phyloP scores from a whole-genome alignment of 1,284 basidiomycete genomes.

The Melampsora larici-populina region DNA sequence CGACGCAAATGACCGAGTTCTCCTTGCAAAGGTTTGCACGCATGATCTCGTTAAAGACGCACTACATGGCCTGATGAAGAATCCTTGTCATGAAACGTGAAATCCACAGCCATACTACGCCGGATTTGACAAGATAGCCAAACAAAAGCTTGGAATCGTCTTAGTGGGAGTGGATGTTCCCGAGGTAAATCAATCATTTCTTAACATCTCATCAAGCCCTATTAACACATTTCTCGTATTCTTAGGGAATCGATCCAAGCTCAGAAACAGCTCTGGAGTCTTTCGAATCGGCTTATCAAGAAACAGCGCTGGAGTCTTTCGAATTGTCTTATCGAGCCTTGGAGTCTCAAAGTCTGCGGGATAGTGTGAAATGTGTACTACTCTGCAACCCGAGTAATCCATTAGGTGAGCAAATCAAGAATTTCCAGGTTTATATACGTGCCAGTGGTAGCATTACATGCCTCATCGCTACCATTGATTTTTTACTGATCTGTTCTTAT shows the following conservation, averaged over 20 bases:
- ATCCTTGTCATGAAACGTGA: background rate
- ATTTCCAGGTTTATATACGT: background rate
- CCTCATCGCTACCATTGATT: background rate
- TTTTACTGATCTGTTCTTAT: background rate
- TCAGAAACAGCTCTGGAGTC: background rate
- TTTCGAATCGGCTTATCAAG: constrained; percentile 1
- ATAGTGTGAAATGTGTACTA: constrained; percentile 18
- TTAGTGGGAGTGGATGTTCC: constrained; percentile 18
- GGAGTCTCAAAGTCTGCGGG: background rate
- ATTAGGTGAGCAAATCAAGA: constrained; percentile 3
- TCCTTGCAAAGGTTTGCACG: constrained; percentile 25
- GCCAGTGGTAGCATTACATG: background rate
- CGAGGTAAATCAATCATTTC: constrained; percentile 3
- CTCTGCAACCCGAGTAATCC: constrained; percentile 37
- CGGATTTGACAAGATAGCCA: constrained; percentile 17
- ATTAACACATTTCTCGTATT: background rate
- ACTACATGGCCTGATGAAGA: background rate
- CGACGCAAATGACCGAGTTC: constrained; percentile 11
- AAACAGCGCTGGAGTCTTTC: background rate
- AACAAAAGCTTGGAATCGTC: constrained; percentile 12
- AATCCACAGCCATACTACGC: constrained; percentile 26
- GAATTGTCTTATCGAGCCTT: background rate
- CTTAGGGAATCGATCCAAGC: constrained; percentile 1
- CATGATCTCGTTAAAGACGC: background rate
- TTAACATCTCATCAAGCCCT: background rate